phyloP scores from a whole-genome alignment of 1,284 basidiomycete species.

The Cutaneotrichosporon spelunceum region DNA sequence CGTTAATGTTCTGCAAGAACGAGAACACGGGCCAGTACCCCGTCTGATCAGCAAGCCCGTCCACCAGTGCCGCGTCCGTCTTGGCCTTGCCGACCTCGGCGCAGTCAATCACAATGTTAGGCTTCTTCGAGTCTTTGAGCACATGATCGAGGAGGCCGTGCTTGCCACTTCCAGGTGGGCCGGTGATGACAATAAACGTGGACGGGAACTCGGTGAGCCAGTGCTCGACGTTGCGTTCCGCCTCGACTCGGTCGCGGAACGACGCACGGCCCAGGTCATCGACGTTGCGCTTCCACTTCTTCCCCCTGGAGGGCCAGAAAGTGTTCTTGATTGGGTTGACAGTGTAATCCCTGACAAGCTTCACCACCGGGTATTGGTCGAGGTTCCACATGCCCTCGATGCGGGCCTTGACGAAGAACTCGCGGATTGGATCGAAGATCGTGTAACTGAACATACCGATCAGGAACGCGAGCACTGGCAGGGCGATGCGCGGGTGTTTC shows the following conservation, averaged over 20 bases:
- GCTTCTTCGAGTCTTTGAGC: conserved; percentile 63
- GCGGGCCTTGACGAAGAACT: conserved; percentile 77
- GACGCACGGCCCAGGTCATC: conserved; percentile 35
- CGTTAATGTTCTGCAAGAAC: conserved; percentile 79
- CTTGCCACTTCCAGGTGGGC: conserved; percentile 90
- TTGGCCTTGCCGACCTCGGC: conserved; percentile 67
- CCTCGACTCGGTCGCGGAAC: conserved; percentile 80
- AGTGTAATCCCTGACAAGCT: conserved; percentile 21
- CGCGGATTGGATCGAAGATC: conserved; percentile 89
- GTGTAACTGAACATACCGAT: conserved; percentile 84
- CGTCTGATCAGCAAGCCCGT: conserved; percentile 70
- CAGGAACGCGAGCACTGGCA: conserved; percentile 82
- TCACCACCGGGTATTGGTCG: conserved; percentile 47
- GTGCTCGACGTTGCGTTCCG: conserved; percentile 62
- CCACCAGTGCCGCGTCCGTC: conserved; percentile 69
- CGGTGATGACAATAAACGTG: conserved; percentile 69
- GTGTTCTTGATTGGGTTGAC: conserved; percentile 12
- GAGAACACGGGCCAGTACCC: conserved; percentile 84
- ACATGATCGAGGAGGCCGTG: conserved; percentile 64
- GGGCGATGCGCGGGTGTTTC: conserved; percentile 76
- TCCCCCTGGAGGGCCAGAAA: not conserved
- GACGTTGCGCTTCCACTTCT: conserved; percentile 1
- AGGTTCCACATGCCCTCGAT: conserved; percentile 78
- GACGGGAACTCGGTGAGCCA: conserved; percentile 44
- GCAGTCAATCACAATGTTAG: conserved; percentile 75